These are phyloP conservation scores for Lumnitzera littorea DNA, from an alignment of 345 rosid species.

Conservation along the genomic window DNA sequence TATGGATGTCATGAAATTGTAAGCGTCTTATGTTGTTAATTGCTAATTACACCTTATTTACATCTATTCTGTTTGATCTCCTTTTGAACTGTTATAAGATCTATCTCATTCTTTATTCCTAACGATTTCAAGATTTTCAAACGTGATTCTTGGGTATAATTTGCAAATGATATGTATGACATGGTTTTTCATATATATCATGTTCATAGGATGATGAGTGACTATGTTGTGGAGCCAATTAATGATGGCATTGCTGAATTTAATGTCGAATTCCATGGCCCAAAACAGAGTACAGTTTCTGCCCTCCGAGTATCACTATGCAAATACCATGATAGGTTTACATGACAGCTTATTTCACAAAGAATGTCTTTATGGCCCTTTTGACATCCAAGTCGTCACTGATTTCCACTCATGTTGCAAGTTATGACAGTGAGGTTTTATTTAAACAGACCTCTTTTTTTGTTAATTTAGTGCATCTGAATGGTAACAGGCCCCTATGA, in stretches of 20 bases:
- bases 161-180: neutral
- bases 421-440: no score
- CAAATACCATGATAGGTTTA: no score
- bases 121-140: no score
- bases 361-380: no score
- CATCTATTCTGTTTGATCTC: no score
- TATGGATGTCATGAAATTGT: conserved; percentile 60
- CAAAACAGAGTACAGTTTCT: conserved; percentile 53
- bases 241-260: conserved; percentile 68
- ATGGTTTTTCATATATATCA: conserved; percentile 1
- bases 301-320: neutral
- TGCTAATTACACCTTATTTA: neutral
- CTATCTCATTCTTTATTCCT: no score
- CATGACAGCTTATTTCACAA: no score
- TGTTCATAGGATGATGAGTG: conserved; percentile 68
- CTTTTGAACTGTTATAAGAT: no score
- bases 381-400: no score
- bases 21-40: conserved; percentile 15
- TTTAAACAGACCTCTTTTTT: neutral
- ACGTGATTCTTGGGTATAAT: neutral
- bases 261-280: conserved; percentile 67
- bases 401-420: no score
- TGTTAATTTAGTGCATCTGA: neutral
- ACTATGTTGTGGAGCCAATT: conserved; percentile 61
- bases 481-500: conserved; percentile 52